Evolutionary conservation across 768 basidiomycete species (phyloP), one percentile per base, ranked within the genome.

Genomic region (Phaeotremella fagi): DNA sequence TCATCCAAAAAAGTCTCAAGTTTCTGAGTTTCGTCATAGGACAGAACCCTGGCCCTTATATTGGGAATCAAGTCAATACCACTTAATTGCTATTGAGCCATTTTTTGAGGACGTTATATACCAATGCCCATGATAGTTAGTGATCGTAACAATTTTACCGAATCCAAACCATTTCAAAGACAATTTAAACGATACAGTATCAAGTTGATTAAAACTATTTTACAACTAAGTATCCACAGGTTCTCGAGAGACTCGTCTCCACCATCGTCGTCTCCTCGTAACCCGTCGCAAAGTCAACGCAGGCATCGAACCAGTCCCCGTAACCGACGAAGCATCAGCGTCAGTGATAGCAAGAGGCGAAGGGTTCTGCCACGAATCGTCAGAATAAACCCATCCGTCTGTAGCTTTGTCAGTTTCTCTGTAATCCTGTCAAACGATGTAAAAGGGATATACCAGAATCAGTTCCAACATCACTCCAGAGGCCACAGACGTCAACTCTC

Each of bases 301-400:
- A 3, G 62, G 62, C 57, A 64, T 60, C 3, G 18, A 25, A 16
- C 26, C 31, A 4, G n/a, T 29, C 24, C 48, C 43, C 2, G 26
- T 31, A 4, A 38, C 23, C 6, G 50, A 20, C 23, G 44, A 22
- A 0, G 47, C 31, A n/a, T 64, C 68, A 11, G 55, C 52, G 22
- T 63, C 61, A 16, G 67, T 57, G 18, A 59, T 44, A 11, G 67
- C 54, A 4, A 46, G 45, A 6, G 51, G 27, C 9, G 60, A 52
- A 9, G 59, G 52, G 37, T 63, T 67, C 61, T 68, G 64, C 72
- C 72, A 74, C n/a, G 65, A 66, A 57, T 74, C 72, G 46, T 74
- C 68, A 16, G 65, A 57, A 42, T 74, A 74, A 20, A 61, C 57
- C 72, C 72, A 74, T 1, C 72, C 72, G 24, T 70, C 72, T 72